Base-by-base conservation (phyloP, 2,329 filamentous ascomycete species). In the Aspergillus ochraceus region DNA sequence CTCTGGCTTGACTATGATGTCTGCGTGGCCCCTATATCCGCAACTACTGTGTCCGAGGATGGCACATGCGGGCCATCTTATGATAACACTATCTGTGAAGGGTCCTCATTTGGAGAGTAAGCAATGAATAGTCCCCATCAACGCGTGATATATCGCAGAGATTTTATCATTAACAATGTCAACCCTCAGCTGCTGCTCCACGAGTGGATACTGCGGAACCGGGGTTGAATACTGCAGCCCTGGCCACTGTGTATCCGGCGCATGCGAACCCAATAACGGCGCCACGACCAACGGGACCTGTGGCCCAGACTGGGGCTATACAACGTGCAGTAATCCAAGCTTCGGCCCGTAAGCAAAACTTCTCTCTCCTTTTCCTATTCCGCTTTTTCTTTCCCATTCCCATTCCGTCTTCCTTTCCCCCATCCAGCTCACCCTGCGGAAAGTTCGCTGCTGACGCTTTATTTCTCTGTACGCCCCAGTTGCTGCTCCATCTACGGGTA, bases 401-500 rank as follows among this genome's bases (percentile, higher is more conserved):
- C 30, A 12, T 11, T 32, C 30, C 2, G 30, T 32, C 9, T 32
- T 12, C 30, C 9, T 32, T 32, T 32, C 30, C 10, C 10, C 30
- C 2, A 12, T 12, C 30, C 30, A 42, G 12, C 30, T 39, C 14
- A 39, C n/a, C 26, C 17, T 19, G 51, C n/a, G 51, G 19, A 26
- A 56, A 39, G 26, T 42, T 54, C 52, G 5, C 30, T 55, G 57
- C 32, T 39, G 14, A 49, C 39, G 20, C 49, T 52, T 52, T 32
- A 19, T 47, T 32, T 47, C 32, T 52, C 49, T 52, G 32, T 46
- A 52, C 32, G 17, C 26, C 22, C 52, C 52, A 57, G 58, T 32
- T 60, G 58, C 49, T 60, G 58, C 54, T 60, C 20, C 11, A 51
- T 63, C 52, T 60, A 62, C 29, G 65, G 63, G 14, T 65, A 66